phyloP scores from a whole-genome alignment of 2,329 filamentous ascomycete genomes.

The Pseudogymnoascus verrucosus region DNA sequence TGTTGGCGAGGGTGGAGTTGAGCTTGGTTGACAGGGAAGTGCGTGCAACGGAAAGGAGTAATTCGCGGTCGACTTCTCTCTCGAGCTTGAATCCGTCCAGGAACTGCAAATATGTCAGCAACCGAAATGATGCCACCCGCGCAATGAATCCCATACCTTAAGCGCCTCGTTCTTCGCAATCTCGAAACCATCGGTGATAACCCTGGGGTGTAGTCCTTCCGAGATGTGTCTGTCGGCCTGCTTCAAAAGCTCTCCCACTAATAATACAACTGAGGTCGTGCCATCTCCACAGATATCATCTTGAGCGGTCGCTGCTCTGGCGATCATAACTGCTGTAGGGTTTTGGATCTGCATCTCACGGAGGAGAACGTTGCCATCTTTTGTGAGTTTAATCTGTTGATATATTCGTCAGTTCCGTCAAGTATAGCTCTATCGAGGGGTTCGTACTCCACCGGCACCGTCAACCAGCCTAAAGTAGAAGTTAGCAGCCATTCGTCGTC shows the following conservation, averaged over 20 bases:
- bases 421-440: neutral
- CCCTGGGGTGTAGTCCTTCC: conserved; percentile 91
- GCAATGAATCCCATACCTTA: conserved; percentile 48
- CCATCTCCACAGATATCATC: conserved; percentile 98
- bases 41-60: conserved; percentile 84
- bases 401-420: conserved; percentile 16
- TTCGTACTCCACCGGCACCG: conserved; percentile 57
- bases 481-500: conserved; percentile 12
- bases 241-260: conserved; percentile 95
- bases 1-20: conserved; percentile 78
- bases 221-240: conserved; percentile 94
- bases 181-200: conserved; percentile 96
- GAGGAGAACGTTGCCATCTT: conserved; percentile 86
- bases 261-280: conserved; percentile 89
- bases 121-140: conserved; percentile 10
- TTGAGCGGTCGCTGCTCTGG: conserved; percentile 83
- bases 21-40: conserved; percentile 95
- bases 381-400: conserved; percentile 88
- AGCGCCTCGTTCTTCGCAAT: conserved; percentile 89
- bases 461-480: conserved; percentile 51
- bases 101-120: conserved; percentile 49
- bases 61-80: conserved; percentile 83
- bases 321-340: conserved; percentile 84
- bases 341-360: conserved; percentile 93
- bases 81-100: conserved; percentile 88